A percentile compares a stretch with the other conserved stretches of the same genome.
Conservation (phyloP, 169 alveolate genomes). For the Eimeria nieschulzi region DNA sequence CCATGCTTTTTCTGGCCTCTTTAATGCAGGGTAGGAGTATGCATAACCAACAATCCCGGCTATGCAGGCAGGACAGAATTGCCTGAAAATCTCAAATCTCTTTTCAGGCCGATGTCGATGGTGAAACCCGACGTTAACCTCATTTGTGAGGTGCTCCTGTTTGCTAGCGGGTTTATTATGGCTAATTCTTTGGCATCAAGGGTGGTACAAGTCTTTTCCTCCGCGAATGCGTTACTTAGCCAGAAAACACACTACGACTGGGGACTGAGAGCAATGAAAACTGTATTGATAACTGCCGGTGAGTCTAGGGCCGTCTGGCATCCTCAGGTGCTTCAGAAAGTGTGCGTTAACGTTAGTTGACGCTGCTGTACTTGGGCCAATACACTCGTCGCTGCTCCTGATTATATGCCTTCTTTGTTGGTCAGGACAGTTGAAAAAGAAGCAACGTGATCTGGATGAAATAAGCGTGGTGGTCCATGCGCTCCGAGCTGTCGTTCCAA, state of each 20-base stretch:
- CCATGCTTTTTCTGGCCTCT: no score
- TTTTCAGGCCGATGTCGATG: slow-evolving; percentile 97
- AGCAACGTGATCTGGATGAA: slow-evolving; percentile 89
- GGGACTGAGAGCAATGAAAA: slow-evolving; percentile 97
- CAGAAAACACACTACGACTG: slow-evolving; percentile 97
- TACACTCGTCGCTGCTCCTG: neutral
- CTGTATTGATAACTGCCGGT: slow-evolving; percentile 96
- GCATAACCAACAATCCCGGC: slow-evolving; percentile 96
- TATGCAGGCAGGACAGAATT: slow-evolving; percentile 97
- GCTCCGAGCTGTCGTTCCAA: slow-evolving; percentile 94
- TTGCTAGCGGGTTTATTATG: slow-evolving; percentile 93
- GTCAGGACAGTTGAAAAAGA: slow-evolving; percentile 58
- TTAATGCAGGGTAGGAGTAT: slow-evolving; percentile 70
- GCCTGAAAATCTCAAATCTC: slow-evolving; percentile 96
- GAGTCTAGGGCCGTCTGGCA: slow-evolving; percentile 86
- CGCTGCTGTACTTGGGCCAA: no score
- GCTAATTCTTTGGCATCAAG: slow-evolving; percentile 94
- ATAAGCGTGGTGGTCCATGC: slow-evolving; percentile 92
- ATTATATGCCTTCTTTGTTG: neutral
- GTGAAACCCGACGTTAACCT: slow-evolving; percentile 96
- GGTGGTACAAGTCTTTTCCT: slow-evolving; percentile 91
- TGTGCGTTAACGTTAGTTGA: no score
- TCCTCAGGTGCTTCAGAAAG: slow-evolving; percentile 84
- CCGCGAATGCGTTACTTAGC: slow-evolving; percentile 88
- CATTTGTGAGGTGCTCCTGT: slow-evolving; percentile 94